Base-by-base conservation (phyloP, 768 basidiomycete genomes). In the Mycena indigotica region DNA sequence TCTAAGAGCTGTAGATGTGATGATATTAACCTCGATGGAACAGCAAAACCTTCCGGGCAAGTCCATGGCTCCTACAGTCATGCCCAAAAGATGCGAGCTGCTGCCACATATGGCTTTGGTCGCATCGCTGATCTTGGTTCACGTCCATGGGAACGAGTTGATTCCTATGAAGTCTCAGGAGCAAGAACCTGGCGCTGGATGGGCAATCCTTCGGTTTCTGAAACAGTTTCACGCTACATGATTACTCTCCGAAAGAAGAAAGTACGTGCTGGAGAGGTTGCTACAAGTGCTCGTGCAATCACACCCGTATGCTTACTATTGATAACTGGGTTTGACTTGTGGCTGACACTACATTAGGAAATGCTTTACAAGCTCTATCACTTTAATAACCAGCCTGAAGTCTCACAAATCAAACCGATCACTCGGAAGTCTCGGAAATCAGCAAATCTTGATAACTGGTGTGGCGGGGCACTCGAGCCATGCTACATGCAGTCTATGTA, bases 51-150 rank as follows among this genome's bases (percentile, higher is more conserved):
- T 21, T 23, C 40, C 1, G 56, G 21, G 1, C 50, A 55, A 2
- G 21, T 57, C 2, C 54, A 60, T 1, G 57, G 48, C 16, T 65
- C 68, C 8, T 75, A 70, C 41, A 52, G 63, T 2, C 70, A 75
- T 68, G 73, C 74, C 0, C 74, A 75, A 54, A 75, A 75, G 45
- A 73, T 77, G 67, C 50, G 70, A 1, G 74, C 73, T 3, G 61
- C 68, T 2, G 66, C 69, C 40, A 72, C 70, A 0, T 69, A 72
- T 53, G 61, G 62, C 1, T 75, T 75, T 57, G 67, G 70, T 4
- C 64, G 63, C 8, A 38, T 69, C 13, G 32, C 56, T 29, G 62
- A 65, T 4, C 59, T 64, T 3, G 61, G 72, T 16, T 60, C 56
- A 5, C 40, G 67, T n/a, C 60, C 66, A 6, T 75, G 74, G 74